Evolutionary conservation across 2,329 filamentous ascomycete genomes (phyloP).

Genomic region (Cladobotryum mycophilum): DNA sequence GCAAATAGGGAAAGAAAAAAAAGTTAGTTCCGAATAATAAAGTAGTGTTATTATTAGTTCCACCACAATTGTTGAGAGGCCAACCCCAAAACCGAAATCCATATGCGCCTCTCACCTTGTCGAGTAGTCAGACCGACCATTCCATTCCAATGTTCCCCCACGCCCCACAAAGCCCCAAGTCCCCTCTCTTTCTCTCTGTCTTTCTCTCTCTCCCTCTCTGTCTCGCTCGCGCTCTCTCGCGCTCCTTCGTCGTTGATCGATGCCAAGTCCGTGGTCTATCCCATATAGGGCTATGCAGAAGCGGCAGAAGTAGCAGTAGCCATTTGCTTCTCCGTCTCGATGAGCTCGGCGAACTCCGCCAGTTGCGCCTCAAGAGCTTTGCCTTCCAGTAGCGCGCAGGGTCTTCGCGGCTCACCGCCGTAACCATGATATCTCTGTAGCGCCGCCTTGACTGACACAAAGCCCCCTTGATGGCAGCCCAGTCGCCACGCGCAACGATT

Average conservation of each 20-base stretch:
- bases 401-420: constrained; percentile 53
- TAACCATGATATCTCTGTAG: constrained; percentile 59
- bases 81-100: no score
- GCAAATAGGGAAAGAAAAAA: no score
- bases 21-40: no score
- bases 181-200: no score
- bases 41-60: no score
- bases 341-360: constrained; percentile 19
- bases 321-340: constrained; percentile 22
- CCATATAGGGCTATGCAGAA: constrained; percentile 5
- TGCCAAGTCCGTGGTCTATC: background rate
- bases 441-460: constrained; percentile 62
- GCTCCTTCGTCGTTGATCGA: background rate
- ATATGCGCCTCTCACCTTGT: no score
- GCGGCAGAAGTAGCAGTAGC: constrained; percentile 17
- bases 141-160: constrained; percentile 2
- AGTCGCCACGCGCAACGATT: constrained; percentile 60
- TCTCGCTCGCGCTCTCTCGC: no score
- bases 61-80: no score
- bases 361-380: constrained; percentile 18
- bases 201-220: no score
- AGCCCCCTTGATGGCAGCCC: constrained; percentile 64
- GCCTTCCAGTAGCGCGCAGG: constrained; percentile 28
- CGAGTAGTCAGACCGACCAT: no score
- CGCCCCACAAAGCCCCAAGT: constrained; percentile 1